Percentiles rank a stretch among this genome's conserved stretches.
These are phyloP conservation scores for Taphrina populina DNA, from an alignment of 1,139 yeast genomes.

Conservation along the genomic window DNA sequence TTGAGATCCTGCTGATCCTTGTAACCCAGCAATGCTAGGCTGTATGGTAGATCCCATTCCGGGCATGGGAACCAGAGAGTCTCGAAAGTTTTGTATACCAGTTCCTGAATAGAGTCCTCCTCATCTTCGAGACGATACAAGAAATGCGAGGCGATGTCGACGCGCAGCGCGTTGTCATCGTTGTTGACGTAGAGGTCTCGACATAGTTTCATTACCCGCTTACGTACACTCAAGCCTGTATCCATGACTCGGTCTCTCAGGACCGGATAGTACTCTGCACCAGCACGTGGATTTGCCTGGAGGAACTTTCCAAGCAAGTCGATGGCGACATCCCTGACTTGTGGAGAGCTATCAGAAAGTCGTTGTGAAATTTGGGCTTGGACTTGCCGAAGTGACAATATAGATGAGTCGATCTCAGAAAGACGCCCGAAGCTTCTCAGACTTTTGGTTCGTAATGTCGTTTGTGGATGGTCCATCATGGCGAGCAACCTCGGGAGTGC, in stretches of 20 bases:
- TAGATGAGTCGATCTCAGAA: conserved; percentile 54
- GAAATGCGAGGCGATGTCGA: conserved; percentile 53
- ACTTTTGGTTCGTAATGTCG: conserved; percentile 65
- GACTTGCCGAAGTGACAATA: conserved; percentile 54
- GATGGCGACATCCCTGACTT: conserved; percentile 72
- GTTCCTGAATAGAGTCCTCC: conserved; percentile 57
- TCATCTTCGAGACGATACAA: conserved; percentile 65
- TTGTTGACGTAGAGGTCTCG: conserved; percentile 53
- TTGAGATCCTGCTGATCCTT: neutral
- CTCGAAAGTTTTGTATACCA: conserved; percentile 49
- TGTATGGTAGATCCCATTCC: neutral
- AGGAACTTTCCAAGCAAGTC: conserved; percentile 63
- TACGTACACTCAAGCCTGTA: conserved; percentile 64
- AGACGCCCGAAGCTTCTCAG: conserved; percentile 57
- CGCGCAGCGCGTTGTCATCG: conserved; percentile 45
- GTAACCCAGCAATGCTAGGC: neutral
- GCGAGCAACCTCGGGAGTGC: conserved; percentile 54
- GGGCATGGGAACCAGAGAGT: conserved; percentile 50
- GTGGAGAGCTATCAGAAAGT: conserved; percentile 61
- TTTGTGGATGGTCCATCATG: conserved; percentile 55
- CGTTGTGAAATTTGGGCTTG: conserved; percentile 56
- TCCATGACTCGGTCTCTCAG: conserved; percentile 57
- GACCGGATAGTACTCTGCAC: conserved; percentile 53
- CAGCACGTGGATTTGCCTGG: conserved; percentile 49
- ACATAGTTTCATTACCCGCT: conserved; percentile 58